Base-by-base conservation (phyloP, 2,329 filamentous ascomycete species). In the Parastagonospora avenae region DNA sequence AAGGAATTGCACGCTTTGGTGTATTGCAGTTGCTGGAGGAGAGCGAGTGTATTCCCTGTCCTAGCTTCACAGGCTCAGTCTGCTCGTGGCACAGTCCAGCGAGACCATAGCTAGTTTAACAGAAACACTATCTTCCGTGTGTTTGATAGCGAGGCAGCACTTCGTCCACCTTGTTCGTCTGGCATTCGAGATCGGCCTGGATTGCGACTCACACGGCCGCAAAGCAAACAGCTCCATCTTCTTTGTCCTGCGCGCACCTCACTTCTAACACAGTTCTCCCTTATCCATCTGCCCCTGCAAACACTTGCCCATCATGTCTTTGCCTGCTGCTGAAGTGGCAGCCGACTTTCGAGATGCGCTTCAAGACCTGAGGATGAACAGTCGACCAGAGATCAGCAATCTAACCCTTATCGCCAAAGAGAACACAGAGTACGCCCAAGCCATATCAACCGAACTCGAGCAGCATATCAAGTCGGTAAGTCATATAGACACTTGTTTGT, bases 371-470 rank as follows among this genome's bases (percentile, higher is more conserved):
- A 90, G 89, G 60, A 84, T 87, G 72, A 97, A 97, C 78, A 91
- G 91, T 77, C 88, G 92, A 70, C 91, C 91, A 76, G 93, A 97
- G 77, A 99, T 99, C 75, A 93, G 90, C 81, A 97, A 95, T 77
- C 78, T 99, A 77, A 99, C 94, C 56, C 87, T 96, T 74, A 97
- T 99, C 76, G 94, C 94, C 53, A 91, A 95, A 75, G 94, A 99
- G 76, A 96, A 96, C 69, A 97, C 92, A 60, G 92, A 96, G 76
- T 90, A 97, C 79, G 94, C 94, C 31, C 85, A 95, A 74, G 91
- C 90, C 60, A 97, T 99, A 67, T 92, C 94, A 14, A 86, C 91
- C 67, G 91, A 91, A 42, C 79, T 99, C 64, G 90, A 96, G 73
- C 89, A 92, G 59, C 94, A 99, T 71, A 97, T 99, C 75, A 88